Base-by-base conservation (phyloP, 1,139 yeast genomes). In the Yamadazyma diospyri region DNA sequence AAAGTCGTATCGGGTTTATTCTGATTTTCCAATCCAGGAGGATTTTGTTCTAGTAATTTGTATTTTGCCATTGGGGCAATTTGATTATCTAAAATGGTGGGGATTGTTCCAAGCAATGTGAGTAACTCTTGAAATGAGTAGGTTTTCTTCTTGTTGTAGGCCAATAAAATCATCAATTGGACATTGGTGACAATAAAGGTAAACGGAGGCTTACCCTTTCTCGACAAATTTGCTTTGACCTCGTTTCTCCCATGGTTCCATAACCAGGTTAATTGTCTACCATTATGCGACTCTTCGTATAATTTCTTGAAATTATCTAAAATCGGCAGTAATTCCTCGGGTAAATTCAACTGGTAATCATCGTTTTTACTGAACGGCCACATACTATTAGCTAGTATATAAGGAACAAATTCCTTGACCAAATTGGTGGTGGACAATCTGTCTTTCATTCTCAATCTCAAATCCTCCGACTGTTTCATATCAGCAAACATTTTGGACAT, bases 401-500 rank as follows among this genome's bases (percentile, higher is more conserved):
- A 77, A 17, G 94, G 89, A 29, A 79, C 76, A 52, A 86, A 81
- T 48, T 79, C 85, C 37, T 78, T 72, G 19, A 76, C 71, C 29
- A 64, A 55, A 6, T 58, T 51, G 29, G 46, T 44, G 13, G 55
- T 53, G 5, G 63, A 56, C 28, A 74, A 58, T 34, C 67, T 68
- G 18, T 74, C 77, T 49, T 73, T 78, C 53, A 88, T 87, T 39
- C 73, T 70, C 13, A 59, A 55, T 48, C 83, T 87, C 56, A 92
- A 70, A 41, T 87, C 94, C 41, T 78, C 79, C 0, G 96, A 87
- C 3, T 94, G 78, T 48, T 84, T 76, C 72, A 94, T 87, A 59
- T 94, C 98, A 53, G 85, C 86, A 59, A 94, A 89, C 99, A 94
- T 94, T 50, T 89, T 84, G 26, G 95, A 87, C 61, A 94, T 84